Evolutionary conservation across 768 basidiomycete genomes (phyloP).

Genomic region (Trametes villosa): DNA sequence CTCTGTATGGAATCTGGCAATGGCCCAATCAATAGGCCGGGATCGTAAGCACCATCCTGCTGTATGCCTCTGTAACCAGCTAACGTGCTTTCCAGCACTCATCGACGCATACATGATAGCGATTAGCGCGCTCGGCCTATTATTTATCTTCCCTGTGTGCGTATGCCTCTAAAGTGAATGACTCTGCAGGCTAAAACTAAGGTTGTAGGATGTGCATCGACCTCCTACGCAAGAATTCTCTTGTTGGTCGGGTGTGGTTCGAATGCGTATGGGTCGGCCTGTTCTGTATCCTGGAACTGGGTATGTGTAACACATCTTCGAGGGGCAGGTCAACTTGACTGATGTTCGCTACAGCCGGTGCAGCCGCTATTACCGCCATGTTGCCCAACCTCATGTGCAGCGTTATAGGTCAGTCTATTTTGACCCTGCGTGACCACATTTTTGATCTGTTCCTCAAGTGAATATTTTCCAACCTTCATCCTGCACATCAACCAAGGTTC

Average conservation of each 20-base stretch:
- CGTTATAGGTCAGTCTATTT: neutral
- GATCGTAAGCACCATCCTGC: constrained; percentile 42
- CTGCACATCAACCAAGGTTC: constrained; percentile 58
- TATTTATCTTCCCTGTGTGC: constrained; percentile 62
- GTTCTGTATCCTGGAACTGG: constrained; percentile 62
- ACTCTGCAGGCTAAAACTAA: neutral
- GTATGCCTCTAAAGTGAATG: constrained; percentile 27
- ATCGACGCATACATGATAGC: constrained; percentile 65
- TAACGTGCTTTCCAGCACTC: constrained; percentile 37
- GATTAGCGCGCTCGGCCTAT: constrained; percentile 60
- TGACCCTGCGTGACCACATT: neutral
- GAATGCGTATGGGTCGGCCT: constrained; percentile 65
- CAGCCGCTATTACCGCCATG: constrained; percentile 50
- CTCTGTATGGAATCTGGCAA: constrained; percentile 70
- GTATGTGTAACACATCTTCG: constrained; percentile 42
- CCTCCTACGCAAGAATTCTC: constrained; percentile 51
- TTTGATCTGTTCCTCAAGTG: neutral
- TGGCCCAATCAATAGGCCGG: constrained; percentile 42
- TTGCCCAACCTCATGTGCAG: constrained; percentile 43
- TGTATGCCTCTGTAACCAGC: neutral
- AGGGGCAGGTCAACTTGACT: neutral
- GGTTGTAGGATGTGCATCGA: constrained; percentile 59
- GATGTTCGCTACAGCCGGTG: constrained; percentile 47
- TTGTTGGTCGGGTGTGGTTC: constrained; percentile 71
- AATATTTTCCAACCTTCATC: constrained; percentile 12